These are phyloP conservation scores for Detonula confervacea DNA, from an alignment of 352 stramenopile genomes.

Conservation along the genomic window DNA sequence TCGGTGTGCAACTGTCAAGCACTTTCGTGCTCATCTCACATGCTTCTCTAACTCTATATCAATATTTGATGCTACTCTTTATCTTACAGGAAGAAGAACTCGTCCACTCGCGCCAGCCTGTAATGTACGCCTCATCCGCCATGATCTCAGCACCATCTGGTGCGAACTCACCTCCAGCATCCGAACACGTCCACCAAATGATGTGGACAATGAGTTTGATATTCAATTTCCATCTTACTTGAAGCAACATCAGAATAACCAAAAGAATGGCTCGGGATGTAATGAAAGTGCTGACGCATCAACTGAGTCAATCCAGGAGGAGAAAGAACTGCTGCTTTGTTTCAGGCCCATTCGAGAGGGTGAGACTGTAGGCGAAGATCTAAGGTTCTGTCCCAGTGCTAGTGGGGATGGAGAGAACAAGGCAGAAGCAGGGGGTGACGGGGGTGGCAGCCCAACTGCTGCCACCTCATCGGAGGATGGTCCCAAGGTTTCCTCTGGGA, in stretches of 20 bases:
- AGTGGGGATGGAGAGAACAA: neutral
- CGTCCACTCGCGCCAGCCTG: constrained; percentile 71
- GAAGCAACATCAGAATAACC: constrained; percentile 5
- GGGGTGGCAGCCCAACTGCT: neutral
- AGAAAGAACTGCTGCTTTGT: constrained; percentile 77
- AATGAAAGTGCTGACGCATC: constrained; percentile 6
- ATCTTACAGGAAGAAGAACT: constrained; percentile 41
- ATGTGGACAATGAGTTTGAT: constrained; percentile 43
- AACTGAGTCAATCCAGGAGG: constrained; percentile 36
- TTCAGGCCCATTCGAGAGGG: constrained; percentile 75
- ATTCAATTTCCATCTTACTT: neutral
- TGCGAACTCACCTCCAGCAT: constrained; percentile 85
- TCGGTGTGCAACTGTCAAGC: too few species aligned
- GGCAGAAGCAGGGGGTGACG: too few species aligned
- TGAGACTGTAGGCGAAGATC: constrained; percentile 57
- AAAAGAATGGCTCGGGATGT: neutral
- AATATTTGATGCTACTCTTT: neutral
- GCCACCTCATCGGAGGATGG: constrained; percentile 25
- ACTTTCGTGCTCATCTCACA: neutral
- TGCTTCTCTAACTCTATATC: neutral
- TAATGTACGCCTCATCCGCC: constrained; percentile 76
- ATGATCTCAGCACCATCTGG: constrained; percentile 82
- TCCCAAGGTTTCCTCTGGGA: neutral
- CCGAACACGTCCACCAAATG: constrained; percentile 47
- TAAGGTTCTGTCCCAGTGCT: constrained; percentile 51